Evolutionary conservation across 1,284 basidiomycete genomes (phyloP).

Genomic region (Dichomitus squalens): DNA sequence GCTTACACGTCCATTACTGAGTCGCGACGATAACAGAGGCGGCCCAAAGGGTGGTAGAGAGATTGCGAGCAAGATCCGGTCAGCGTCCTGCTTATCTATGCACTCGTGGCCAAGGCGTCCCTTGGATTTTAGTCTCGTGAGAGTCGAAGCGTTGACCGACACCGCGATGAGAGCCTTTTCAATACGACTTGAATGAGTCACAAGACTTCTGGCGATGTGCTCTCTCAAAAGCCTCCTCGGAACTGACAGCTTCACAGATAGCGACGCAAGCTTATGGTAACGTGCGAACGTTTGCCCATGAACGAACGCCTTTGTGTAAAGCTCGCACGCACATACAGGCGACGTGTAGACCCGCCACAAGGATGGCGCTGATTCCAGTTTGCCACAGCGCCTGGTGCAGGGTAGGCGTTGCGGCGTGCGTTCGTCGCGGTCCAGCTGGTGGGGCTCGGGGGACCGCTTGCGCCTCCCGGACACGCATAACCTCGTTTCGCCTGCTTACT

Average conservation of each 20-base stretch:
- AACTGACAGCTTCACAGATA: not conserved
- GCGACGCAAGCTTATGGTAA: not conserved
- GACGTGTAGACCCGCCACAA: not conserved
- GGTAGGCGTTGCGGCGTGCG: no score
- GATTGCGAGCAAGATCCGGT: not conserved
- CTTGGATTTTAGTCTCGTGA: not conserved
- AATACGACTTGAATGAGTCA: no score
- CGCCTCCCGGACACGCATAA: not conserved
- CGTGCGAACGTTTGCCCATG: not conserved
- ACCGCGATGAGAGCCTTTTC: not conserved
- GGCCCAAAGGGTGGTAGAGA: not conserved
- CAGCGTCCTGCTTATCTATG: conserved; percentile 5
- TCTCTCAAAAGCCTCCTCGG: not conserved
- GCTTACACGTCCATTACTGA: not conserved
- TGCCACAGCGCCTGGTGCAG: no score
- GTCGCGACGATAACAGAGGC: no score
- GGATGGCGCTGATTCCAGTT: not conserved
- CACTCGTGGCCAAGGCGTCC: not conserved
- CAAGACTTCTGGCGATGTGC: no score
- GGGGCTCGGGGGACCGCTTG: no score
- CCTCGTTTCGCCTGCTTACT: not conserved
- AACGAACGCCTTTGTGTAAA: no score
- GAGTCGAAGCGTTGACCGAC: not conserved
- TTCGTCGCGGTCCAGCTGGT: no score
- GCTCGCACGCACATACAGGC: not conserved